Conservation (phyloP, 208 protist species). For the Borovskyia barvae region DNA sequence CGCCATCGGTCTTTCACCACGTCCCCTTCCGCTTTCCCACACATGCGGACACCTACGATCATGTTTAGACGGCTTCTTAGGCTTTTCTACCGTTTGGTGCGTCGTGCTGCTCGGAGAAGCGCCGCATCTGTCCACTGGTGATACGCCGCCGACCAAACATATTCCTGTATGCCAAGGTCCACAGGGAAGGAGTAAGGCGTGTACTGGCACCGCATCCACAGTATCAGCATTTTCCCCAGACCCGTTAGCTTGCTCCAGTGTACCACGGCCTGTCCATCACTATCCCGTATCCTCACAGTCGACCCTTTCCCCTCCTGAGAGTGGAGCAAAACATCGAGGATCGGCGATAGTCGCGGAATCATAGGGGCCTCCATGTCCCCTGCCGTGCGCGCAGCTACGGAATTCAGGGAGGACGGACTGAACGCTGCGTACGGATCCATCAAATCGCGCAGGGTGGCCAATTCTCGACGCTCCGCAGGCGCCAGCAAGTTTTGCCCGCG, state of each 20-base stretch:
- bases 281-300: conserved; percentile 29
- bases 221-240: conserved; percentile 40
- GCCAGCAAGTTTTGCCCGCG: conserved; percentile 35
- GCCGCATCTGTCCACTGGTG: conserved; percentile 46
- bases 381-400: conserved; percentile 35
- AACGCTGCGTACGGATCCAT: conserved; percentile 73
- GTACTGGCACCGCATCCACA: conserved; percentile 67
- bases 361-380: conserved; percentile 61
- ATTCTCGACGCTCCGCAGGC: conserved; percentile 23
- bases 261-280: conserved; percentile 43
- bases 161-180: conserved; percentile 45
- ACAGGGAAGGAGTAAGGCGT: conserved; percentile 45
- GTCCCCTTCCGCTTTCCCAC: no score
- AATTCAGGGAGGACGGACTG: conserved; percentile 61
- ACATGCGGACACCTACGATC: no score
- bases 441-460: conserved; percentile 43
- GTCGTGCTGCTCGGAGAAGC: conserved; percentile 28
- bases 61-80: no score
- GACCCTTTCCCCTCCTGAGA: conserved; percentile 39
- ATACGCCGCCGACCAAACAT: conserved; percentile 42
- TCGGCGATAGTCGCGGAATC: conserved; percentile 53
- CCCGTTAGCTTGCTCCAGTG: conserved; percentile 65
- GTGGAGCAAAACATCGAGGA: conserved; percentile 53
- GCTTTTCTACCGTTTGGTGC: conserved; percentile 14
- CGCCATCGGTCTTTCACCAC: no score